Conservation (phyloP, 495 filamentous ascomycete genomes). For the Annulohypoxylon bovei region DNA sequence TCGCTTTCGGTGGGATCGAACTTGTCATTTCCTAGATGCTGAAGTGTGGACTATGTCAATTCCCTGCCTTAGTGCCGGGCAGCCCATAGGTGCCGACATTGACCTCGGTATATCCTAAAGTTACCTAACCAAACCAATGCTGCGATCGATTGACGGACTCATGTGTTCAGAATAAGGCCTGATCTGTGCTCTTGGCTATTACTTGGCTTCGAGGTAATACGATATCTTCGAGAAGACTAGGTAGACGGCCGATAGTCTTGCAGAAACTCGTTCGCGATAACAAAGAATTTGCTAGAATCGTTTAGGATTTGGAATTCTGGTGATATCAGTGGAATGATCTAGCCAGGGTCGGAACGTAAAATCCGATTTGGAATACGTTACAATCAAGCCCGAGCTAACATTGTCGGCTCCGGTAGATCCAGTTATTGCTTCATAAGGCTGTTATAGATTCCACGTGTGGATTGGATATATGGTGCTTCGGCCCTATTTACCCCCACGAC, state of each 20-base stretch:
- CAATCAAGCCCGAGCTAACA: neutral
- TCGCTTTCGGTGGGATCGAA: too few species aligned
- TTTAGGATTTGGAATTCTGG: slow-evolving; percentile 11
- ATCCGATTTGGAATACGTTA: neutral
- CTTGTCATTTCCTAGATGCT: too few species aligned
- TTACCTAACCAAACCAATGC: neutral
- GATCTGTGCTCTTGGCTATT: too few species aligned
- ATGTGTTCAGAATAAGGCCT: neutral
- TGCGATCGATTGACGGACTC: neutral
- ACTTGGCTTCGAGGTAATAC: neutral
- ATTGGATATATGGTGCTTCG: slow-evolving; percentile 5
- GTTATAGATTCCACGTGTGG: neutral
- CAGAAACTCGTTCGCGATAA: neutral
- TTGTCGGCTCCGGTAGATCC: slow-evolving; percentile 4
- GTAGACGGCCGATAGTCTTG: neutral
- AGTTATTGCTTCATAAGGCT: neutral
- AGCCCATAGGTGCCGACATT: too few species aligned
- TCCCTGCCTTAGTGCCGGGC: too few species aligned
- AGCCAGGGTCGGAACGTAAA: neutral
- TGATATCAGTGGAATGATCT: neutral
- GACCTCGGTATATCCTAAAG: too few species aligned
- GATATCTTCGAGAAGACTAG: too few species aligned
- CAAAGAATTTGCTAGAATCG: neutral
- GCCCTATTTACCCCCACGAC: slow-evolving; percentile 5
- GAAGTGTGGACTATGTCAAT: too few species aligned